Evolutionary conservation across 441 rosid species (phyloP).

Genomic region (Gossypium trilobum): DNA sequence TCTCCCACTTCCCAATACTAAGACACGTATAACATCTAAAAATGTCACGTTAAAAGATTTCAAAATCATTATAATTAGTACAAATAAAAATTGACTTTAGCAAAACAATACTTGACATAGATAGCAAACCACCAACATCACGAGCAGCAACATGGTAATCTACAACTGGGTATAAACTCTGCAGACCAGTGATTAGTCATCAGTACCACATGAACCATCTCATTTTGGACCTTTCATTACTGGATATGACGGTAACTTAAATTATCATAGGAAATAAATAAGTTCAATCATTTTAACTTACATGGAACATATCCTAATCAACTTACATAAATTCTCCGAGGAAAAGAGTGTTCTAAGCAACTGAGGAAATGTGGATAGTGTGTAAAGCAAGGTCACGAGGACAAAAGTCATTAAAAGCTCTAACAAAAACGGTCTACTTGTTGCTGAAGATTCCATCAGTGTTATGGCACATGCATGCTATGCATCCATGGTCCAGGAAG

Average conservation of each 20-base stretch:
- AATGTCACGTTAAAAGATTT: slow-evolving; percentile 5
- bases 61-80: background rate
- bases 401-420: slow-evolving; percentile 85
- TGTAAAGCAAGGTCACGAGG: slow-evolving; percentile 89
- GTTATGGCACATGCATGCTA: slow-evolving; percentile 90
- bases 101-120: slow-evolving; percentile 38
- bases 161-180: slow-evolving; percentile 85
- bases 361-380: slow-evolving; percentile 85
- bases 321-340: slow-evolving; percentile 95
- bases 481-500: slow-evolving; percentile 77
- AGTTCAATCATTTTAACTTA: slow-evolving; percentile 29
- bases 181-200: slow-evolving; percentile 21
- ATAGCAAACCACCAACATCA: slow-evolving; percentile 87
- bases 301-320: slow-evolving; percentile 99
- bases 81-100: background rate
- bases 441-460: slow-evolving; percentile 75
- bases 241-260: background rate
- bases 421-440: slow-evolving; percentile 70
- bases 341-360: slow-evolving; percentile 73
- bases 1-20: no score
- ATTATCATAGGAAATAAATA: background rate
- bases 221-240: background rate
- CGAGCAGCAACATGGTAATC: slow-evolving; percentile 92
- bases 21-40: no score
- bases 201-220: background rate